A percentile compares a stretch with the other conserved stretches of the same genome.
Conservation (phyloP, 768 basidiomycete species). For the Leccinum fibrillosum region DNA sequence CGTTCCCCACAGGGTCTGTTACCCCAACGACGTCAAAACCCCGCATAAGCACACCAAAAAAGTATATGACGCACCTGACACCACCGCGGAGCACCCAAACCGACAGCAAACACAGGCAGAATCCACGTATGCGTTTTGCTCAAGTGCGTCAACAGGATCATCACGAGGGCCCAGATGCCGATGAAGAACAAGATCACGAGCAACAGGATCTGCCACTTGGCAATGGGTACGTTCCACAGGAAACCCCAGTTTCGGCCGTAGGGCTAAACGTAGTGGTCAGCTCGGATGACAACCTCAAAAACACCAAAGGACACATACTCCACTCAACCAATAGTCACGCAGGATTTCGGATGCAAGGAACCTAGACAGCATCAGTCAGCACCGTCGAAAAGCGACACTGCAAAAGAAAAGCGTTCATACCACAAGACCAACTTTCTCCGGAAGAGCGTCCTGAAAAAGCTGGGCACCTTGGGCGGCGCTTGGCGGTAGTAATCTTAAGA, state of each 20-base stretch:
- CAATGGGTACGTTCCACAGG: constrained; percentile 82
- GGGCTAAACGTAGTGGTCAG: constrained; percentile 45
- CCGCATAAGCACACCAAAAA: neutral
- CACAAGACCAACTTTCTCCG: constrained; percentile 89
- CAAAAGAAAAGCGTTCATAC: constrained; percentile 30
- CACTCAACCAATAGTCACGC: constrained; percentile 90
- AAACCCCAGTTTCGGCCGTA: constrained; percentile 95
- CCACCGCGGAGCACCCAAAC: constrained; percentile 91
- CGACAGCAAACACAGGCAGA: constrained; percentile 91
- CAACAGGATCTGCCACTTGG: constrained; percentile 79
- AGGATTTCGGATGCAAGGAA: constrained; percentile 91
- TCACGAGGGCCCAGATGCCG: constrained; percentile 75
- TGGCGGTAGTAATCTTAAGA: constrained; percentile 81
- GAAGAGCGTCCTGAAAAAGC: constrained; percentile 87
- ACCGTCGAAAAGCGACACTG: neutral
- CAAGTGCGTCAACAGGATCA: constrained; percentile 76
- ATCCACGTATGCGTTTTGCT: constrained; percentile 96
- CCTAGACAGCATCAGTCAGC: constrained; percentile 21
- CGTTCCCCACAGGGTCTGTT: constrained; percentile 89
- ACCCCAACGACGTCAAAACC: constrained; percentile 5
- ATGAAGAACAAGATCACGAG: constrained; percentile 85
- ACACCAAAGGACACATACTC: constrained; percentile 45
- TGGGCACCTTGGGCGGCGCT: constrained; percentile 92
- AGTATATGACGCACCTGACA: constrained; percentile 61
- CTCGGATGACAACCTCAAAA: neutral